Conservation (phyloP, 192 early-diverging fungal species). For the Umbelopsis sp. region DNA sequence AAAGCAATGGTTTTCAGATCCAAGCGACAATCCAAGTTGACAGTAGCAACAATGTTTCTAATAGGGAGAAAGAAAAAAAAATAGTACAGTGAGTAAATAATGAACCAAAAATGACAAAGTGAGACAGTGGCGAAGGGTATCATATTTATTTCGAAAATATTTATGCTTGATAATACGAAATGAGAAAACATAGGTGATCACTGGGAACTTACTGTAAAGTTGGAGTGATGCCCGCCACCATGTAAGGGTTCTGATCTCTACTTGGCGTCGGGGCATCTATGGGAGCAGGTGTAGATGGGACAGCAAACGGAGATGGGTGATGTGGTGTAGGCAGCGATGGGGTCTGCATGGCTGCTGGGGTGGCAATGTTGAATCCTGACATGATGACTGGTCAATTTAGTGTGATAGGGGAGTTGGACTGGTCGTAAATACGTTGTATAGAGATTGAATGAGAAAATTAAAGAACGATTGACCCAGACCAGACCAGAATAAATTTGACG, state of each 20-base stretch:
- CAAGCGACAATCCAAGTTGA: conserved; percentile 95
- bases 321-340: conserved; percentile 36
- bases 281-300: conserved; percentile 45
- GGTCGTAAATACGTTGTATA: background rate
- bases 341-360: conserved; percentile 38
- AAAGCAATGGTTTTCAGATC: conserved; percentile 99
- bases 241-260: conserved; percentile 45
- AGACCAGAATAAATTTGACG: background rate
- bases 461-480: conserved; percentile 16
- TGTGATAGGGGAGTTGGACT: background rate
- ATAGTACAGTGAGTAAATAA: background rate
- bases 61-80: conserved; percentile 8
- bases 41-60: conserved; percentile 98
- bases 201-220: conserved; percentile 61
- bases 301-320: conserved; percentile 38
- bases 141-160: background rate
- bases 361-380: conserved; percentile 47
- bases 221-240: conserved; percentile 61
- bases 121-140: too few relatives aligned
- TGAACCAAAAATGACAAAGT: too few relatives aligned
- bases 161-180: conserved; percentile 7
- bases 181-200: conserved; percentile 5
- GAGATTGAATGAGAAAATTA: conserved; percentile 4
- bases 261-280: conserved; percentile 46
- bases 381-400: conserved; percentile 24